Conservation (phyloP, 2,329 filamentous ascomycete species). For the Calcarisporium arbuscula region DNA sequence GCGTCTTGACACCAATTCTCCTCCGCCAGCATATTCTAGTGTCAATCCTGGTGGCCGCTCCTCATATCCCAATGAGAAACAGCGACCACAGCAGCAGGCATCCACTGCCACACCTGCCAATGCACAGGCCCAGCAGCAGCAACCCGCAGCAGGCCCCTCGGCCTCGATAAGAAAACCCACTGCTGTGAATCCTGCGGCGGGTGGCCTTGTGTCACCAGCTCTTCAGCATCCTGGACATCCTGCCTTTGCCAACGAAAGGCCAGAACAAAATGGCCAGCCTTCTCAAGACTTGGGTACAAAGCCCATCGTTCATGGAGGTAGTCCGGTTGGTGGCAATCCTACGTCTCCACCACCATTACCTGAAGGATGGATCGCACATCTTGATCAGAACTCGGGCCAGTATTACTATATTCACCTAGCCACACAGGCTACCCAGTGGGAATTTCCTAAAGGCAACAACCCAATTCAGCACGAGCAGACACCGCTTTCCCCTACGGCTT, state of each 20-base stretch:
- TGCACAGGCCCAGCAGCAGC: slow-evolving; percentile 18
- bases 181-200: slow-evolving; percentile 15
- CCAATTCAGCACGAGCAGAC: slow-evolving; percentile 76
- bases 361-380: slow-evolving; percentile 96
- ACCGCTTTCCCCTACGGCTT: slow-evolving; percentile 76
- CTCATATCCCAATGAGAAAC: slow-evolving; percentile 76
- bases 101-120: slow-evolving; percentile 10
- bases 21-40: slow-evolving; percentile 92
- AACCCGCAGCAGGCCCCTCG: slow-evolving; percentile 16
- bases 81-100: slow-evolving; percentile 36
- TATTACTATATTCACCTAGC: slow-evolving; percentile 99
- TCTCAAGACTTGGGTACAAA: slow-evolving; percentile 36
- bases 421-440: slow-evolving; percentile 95
- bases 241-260: slow-evolving; percentile 82
- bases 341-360: slow-evolving; percentile 87
- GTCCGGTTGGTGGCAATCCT: slow-evolving; percentile 46
- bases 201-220: slow-evolving; percentile 37
- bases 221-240: slow-evolving; percentile 66
- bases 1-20: slow-evolving; percentile 73
- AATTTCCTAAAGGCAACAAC: slow-evolving; percentile 93
- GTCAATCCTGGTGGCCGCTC: slow-evolving; percentile 49
- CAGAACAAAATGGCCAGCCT: slow-evolving; percentile 42
- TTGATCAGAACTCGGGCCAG: slow-evolving; percentile 91
- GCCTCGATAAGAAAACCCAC: slow-evolving; percentile 15
- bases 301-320: too few relatives aligned